These are phyloP conservation scores for Sporothrix luriei DNA, from an alignment of 2,329 filamentous ascomycete species.

Conservation along the genomic window DNA sequence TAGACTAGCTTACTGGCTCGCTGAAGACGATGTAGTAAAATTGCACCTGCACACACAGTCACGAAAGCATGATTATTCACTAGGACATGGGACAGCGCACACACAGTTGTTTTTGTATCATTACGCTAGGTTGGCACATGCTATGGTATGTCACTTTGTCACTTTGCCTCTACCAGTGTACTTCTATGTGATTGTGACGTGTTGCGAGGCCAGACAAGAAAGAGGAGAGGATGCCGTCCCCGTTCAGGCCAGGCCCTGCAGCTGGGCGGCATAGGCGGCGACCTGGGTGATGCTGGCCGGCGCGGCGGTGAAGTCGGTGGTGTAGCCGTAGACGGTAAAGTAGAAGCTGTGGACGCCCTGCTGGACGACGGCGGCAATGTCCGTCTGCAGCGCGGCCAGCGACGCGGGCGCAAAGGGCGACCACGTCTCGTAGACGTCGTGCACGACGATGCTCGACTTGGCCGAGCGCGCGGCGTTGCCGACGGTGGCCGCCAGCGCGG, in stretches of 20 bases:
- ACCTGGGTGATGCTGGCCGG: constrained; percentile 33
- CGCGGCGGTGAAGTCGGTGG: constrained; percentile 30
- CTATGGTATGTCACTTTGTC: neutral
- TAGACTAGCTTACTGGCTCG: constrained; percentile 58
- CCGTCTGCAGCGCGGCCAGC: constrained; percentile 8
- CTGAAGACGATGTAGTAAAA: neutral
- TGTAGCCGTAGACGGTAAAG: constrained; percentile 32
- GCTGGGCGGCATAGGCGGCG: constrained; percentile 30
- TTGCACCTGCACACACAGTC: neutral
- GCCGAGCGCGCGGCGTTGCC: constrained; percentile 25
- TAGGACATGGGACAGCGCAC: neutral
- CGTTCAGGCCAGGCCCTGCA: constrained; percentile 23
- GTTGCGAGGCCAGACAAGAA: neutral
- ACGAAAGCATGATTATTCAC: neutral
- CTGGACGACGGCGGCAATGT: constrained; percentile 26
- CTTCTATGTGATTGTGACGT: neutral
- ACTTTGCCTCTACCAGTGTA: neutral
- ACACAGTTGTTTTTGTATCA: neutral
- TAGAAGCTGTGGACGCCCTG: constrained; percentile 35
- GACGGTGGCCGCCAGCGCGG: constrained; percentile 7
- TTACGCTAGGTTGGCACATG: neutral
- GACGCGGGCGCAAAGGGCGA: constrained; percentile 29
- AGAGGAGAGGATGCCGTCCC: too few species aligned
- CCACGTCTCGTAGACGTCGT: constrained; percentile 35
- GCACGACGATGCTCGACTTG: constrained; percentile 34